Evolutionary conservation across 2,329 filamentous ascomycete species (phyloP).

Genomic region (Alternaria sp.): DNA sequence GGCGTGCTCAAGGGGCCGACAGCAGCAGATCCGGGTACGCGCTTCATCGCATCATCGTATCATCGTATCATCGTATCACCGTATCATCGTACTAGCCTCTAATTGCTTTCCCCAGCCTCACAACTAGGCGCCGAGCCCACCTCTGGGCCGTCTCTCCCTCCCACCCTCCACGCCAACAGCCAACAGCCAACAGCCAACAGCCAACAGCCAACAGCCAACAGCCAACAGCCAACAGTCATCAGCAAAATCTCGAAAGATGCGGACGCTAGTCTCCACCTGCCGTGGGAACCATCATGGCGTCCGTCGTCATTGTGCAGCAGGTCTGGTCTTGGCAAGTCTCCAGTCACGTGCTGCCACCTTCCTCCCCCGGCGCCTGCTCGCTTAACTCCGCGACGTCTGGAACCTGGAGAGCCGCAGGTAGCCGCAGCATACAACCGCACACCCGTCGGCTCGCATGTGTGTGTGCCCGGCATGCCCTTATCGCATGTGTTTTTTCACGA

Average conservation of each 20-base stretch:
- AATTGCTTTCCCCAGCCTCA: slow-evolving; percentile 9
- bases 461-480: slow-evolving; percentile 18
- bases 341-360: slow-evolving; percentile 11
- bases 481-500: slow-evolving; percentile 1
- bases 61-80: too few species aligned
- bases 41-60: neutral
- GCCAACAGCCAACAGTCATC: neutral
- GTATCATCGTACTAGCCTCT: neutral
- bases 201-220: neutral
- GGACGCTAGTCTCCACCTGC: slow-evolving; percentile 17
- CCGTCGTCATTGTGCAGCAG: slow-evolving; percentile 24
- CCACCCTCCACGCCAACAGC: too few species aligned
- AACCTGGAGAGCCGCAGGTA: slow-evolving; percentile 36
- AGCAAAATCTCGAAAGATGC: slow-evolving; percentile 6
- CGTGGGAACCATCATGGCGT: slow-evolving; percentile 13
- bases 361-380: slow-evolving; percentile 7
- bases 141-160: neutral
- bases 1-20: slow-evolving; percentile 1
- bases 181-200: neutral
- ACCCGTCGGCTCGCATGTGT: slow-evolving; percentile 23
- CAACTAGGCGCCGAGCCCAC: slow-evolving; percentile 3
- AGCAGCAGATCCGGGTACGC: neutral
- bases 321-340: neutral
- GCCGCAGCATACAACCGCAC: slow-evolving; percentile 25
- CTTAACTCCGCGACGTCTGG: slow-evolving; percentile 17